Percentiles rank a stretch among this genome's conserved stretches.
Conservation (phyloP, 2,329 filamentous ascomycete genomes). For the Sarocladiaceae sp. region DNA sequence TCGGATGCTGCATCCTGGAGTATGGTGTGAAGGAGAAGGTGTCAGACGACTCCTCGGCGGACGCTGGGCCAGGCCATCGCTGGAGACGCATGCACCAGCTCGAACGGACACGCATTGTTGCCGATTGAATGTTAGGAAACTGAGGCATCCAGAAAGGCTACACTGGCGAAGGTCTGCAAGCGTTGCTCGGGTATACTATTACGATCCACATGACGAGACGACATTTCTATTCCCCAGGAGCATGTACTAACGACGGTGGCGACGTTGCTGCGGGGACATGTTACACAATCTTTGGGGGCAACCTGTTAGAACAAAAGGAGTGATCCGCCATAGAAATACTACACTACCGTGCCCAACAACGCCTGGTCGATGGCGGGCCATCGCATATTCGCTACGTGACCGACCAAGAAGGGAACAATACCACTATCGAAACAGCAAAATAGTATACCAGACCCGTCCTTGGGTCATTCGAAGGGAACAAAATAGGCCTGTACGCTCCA, state of each 20-base stretch:
- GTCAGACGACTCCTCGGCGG: slow-evolving; percentile 34
- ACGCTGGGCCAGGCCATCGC: slow-evolving; percentile 39
- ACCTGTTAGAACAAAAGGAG: background rate
- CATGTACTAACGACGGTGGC: background rate
- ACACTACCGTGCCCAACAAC: background rate
- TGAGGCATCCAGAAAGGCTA: no score
- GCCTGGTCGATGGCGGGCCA: background rate
- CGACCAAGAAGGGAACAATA: slow-evolving; percentile 1
- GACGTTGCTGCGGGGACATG: background rate
- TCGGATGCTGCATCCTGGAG: slow-evolving; percentile 67
- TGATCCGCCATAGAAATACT: background rate
- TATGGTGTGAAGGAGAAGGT: slow-evolving; percentile 55
- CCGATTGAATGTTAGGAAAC: background rate
- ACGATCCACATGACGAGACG: background rate
- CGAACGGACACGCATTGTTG: slow-evolving; percentile 57
- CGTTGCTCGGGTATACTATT: no score
- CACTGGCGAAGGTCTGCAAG: no score
- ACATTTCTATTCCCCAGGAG: background rate
- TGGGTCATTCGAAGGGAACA: background rate
- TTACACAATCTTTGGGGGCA: no score
- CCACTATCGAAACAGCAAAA: background rate
- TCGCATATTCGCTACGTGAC: background rate
- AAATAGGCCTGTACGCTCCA: background rate
- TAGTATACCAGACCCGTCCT: background rate
- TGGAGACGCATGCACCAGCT: slow-evolving; percentile 63